Evolutionary conservation across 371 early-diverging fungal genomes (phyloP).

Genomic region (Lichtheimia hyalospora): DNA sequence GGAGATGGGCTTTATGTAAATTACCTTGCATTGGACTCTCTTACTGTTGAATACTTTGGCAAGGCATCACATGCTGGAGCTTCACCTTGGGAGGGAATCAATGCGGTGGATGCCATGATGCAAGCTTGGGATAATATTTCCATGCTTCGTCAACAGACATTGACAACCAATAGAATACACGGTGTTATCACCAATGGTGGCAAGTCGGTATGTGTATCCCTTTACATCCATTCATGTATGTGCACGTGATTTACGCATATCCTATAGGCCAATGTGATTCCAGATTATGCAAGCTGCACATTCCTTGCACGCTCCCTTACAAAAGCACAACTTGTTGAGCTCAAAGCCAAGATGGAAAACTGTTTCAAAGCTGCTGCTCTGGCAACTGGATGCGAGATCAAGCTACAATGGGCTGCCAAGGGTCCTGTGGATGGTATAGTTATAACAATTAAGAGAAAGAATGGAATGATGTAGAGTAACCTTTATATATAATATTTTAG

Average conservation of each 20-base stretch:
- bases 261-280: constrained; percentile 41
- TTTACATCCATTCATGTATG: background rate
- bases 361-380: constrained; percentile 60
- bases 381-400: constrained; percentile 66
- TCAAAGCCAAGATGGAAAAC: constrained; percentile 39
- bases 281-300: constrained; percentile 49
- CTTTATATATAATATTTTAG: constrained; percentile 12
- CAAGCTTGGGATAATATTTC: constrained; percentile 60
- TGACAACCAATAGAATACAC: constrained; percentile 65
- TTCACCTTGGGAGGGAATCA: constrained; percentile 66
- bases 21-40: constrained; percentile 43
- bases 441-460: background rate
- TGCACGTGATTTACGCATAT: background rate
- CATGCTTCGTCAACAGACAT: constrained; percentile 70
- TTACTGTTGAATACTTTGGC: constrained; percentile 63
- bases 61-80: constrained; percentile 60
- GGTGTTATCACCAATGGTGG: constrained; percentile 75
- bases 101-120: constrained; percentile 74
- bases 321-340: constrained; percentile 34
- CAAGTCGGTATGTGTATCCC: constrained; percentile 48
- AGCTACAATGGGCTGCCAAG: constrained; percentile 69
- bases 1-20: constrained; percentile 27
- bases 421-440: constrained; percentile 77
- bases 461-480: background rate
- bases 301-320: constrained; percentile 52